A percentile compares a stretch with the other conserved stretches of the same genome.
phyloP scores from a whole-genome alignment of 2,329 filamentous ascomycete species.

The Fusarium graminum region DNA sequence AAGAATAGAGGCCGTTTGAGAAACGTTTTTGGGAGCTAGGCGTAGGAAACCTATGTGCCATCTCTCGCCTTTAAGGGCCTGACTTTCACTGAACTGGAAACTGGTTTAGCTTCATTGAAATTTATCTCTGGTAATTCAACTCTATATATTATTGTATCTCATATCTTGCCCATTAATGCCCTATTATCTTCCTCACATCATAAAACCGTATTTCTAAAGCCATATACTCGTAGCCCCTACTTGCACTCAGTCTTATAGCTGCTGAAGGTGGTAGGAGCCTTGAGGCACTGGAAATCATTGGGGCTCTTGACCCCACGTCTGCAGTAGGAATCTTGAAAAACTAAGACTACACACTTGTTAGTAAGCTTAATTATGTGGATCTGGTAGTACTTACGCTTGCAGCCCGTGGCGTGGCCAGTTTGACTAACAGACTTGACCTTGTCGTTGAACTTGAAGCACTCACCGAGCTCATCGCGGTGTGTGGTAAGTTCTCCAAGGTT shows the following conservation, averaged over 20 bases:
- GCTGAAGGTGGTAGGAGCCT: not conserved
- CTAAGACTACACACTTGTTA: slow-evolving; percentile 4
- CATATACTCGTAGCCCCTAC: not conserved
- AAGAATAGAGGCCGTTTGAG: no score
- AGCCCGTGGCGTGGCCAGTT: slow-evolving; percentile 2
- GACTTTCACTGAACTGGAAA: no score
- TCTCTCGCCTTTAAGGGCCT: no score
- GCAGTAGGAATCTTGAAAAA: not conserved
- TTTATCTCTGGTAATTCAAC: no score
- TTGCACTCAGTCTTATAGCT: slow-evolving; percentile 2
- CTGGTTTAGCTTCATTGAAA: no score
- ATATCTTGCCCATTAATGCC: no score
- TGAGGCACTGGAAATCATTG: not conserved
- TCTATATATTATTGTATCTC: no score
- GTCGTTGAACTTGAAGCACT: slow-evolving; percentile 21
- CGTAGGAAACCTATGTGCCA: no score
- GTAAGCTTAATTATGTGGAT: fast-evolving
- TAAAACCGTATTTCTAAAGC: no score
- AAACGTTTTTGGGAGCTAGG: no score
- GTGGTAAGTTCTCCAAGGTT: slow-evolving; percentile 17
- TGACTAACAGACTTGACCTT: slow-evolving; percentile 24
- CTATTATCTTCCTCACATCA: no score
- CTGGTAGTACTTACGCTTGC: not conserved
- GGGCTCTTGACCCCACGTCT: not conserved
- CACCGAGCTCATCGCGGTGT: slow-evolving; percentile 8